These are phyloP conservation scores for Boechera retrofracta DNA, from an alignment of 345 rosid genomes.

Conservation along the genomic window DNA sequence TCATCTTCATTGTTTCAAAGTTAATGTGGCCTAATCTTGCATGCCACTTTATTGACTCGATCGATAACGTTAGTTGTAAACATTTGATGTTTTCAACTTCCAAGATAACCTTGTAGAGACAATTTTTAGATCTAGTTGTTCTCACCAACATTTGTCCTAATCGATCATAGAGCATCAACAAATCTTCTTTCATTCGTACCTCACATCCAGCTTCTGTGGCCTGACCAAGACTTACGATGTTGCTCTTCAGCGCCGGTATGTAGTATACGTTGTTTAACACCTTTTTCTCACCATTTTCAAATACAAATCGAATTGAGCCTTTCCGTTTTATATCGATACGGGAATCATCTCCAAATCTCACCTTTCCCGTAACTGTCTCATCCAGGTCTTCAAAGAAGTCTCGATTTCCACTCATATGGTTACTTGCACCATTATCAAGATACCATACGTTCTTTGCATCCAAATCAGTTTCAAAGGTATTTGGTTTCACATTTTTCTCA, in stretches of 20 bases:
- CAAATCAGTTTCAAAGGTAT: neutral
- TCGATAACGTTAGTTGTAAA: rapidly evolving
- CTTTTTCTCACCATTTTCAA: neutral
- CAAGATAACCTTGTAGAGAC: rapidly evolving
- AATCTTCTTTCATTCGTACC: no score
- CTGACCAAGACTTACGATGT: no score
- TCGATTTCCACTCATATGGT: neutral
- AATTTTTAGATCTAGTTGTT: rapidly evolving
- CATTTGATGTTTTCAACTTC: no score
- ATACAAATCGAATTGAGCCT: neutral
- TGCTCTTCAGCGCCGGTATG: no score
- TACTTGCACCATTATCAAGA: neutral
- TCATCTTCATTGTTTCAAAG: no score
- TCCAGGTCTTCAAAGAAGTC: rapidly evolving
- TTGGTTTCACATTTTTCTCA: neutral
- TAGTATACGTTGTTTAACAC: no score
- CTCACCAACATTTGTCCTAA: rapidly evolving
- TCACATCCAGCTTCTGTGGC: no score
- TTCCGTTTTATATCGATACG: neutral
- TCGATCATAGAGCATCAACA: no score
- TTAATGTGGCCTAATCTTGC: no score
- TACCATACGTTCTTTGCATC: neutral
- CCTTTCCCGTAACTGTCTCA: no score
- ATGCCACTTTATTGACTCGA: no score
- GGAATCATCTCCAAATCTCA: neutral